Conservation (phyloP, 1,139 yeast species). For the Candida pseudoviswanathii region DNA sequence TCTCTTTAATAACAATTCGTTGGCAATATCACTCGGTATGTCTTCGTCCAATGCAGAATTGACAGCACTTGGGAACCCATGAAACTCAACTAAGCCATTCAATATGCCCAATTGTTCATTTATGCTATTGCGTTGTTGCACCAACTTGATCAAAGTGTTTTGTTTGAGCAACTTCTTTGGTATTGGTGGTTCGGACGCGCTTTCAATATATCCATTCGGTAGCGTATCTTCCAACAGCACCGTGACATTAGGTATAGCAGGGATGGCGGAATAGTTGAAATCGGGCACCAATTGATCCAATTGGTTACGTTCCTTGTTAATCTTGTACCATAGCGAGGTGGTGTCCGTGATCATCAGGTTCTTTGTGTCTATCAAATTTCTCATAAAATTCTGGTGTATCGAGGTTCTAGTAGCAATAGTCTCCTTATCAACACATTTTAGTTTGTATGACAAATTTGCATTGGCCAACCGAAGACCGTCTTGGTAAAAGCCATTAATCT, state of each 20-base stretch:
- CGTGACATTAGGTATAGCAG: conserved; percentile 29
- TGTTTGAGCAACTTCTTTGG: conserved; percentile 42
- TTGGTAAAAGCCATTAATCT: conserved; percentile 71
- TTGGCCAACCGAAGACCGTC: conserved; percentile 69
- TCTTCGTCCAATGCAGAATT: conserved; percentile 30
- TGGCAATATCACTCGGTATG: conserved; percentile 28
- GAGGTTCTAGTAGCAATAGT: conserved; percentile 79
- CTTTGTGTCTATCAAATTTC: conserved; percentile 68
- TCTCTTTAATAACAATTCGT: conserved; percentile 46
- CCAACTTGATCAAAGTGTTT: conserved; percentile 45
- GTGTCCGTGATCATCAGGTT: conserved; percentile 67
- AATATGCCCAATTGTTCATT: conserved; percentile 60
- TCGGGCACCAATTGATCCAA: conserved; percentile 71
- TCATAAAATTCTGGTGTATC: conserved; percentile 82
- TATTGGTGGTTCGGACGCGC: conserved; percentile 21
- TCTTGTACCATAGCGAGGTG: conserved; percentile 89
- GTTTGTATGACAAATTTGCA: conserved; percentile 68
- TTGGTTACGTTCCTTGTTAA: conserved; percentile 84
- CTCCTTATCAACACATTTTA: conserved; percentile 76
- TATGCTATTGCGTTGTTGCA: conserved; percentile 54
- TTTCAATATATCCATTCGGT: conserved; percentile 10
- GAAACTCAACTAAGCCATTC: conserved; percentile 56
- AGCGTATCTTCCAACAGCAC: conserved; percentile 11
- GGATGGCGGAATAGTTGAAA: conserved; percentile 39
- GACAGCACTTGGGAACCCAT: conserved; percentile 74